A percentile compares a stretch with the other conserved stretches of the same genome.
phyloP scores from a whole-genome alignment of 2,329 filamentous ascomycete species.

The Pseudogymnoascus sp. region DNA sequence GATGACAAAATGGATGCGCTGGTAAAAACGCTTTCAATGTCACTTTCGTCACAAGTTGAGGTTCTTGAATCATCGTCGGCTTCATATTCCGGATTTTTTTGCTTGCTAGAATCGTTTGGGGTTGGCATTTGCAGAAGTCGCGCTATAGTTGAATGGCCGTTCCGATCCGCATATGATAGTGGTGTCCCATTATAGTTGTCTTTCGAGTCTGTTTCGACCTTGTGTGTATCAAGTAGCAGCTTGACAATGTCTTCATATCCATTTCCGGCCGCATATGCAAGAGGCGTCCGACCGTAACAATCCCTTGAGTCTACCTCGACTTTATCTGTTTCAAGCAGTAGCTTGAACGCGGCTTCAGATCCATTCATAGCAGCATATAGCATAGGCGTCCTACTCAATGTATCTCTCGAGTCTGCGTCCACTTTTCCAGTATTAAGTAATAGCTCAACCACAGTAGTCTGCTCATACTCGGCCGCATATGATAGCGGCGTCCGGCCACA shows the following conservation, averaged over 20 bases:
- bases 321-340: not conserved
- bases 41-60: no score
- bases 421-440: not conserved
- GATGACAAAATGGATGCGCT: no score
- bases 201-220: not conserved
- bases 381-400: not conserved
- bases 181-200: not conserved
- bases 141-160: no score
- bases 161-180: no score
- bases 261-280: not conserved
- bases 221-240: not conserved
- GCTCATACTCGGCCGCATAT: not conserved
- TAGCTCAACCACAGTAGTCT: not conserved
- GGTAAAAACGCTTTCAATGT: no score
- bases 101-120: no score
- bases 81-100: no score
- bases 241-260: not conserved
- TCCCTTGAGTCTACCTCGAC: not conserved
- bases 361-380: not conserved
- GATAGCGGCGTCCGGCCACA: not conserved
- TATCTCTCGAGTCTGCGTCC: not conserved
- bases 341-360: not conserved
- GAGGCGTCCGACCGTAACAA: not conserved
- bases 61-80: no score
- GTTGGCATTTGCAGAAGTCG: no score